Conservation (phyloP, 257 asterid species). For the Nicotiana benthamiana region DNA sequence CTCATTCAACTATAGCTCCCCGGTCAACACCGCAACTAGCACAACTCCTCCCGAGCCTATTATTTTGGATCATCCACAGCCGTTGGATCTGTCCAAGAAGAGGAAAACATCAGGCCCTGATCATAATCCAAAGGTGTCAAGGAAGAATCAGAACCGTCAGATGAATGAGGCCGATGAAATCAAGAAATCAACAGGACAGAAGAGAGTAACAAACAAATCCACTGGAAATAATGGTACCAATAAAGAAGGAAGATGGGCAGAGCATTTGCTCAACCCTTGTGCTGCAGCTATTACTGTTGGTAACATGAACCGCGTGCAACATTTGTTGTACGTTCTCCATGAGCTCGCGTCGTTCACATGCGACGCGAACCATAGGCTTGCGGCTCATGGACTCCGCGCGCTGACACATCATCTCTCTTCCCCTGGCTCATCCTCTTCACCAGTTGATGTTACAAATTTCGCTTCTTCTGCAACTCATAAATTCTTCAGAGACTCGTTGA, state of each 20-base stretch:
- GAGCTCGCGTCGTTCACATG: conserved; percentile 64
- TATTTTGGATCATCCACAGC: conserved; percentile 21
- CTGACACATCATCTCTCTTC: conserved; percentile 51
- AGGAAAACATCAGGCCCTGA: conserved; percentile 37
- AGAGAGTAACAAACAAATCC: conserved; percentile 21
- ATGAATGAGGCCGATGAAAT: conserved; percentile 12
- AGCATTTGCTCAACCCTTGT: conserved; percentile 82
- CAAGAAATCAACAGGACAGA: conserved; percentile 19
- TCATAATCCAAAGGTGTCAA: conserved; percentile 12
- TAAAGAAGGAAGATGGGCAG: conserved; percentile 90
- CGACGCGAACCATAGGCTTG: conserved; percentile 74
- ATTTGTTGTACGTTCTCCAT: conserved; percentile 57
- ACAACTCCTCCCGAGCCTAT: conserved; percentile 23
- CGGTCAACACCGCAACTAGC: conserved; percentile 16
- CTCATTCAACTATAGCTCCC: conserved; percentile 29
- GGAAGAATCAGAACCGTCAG: conserved; percentile 20
- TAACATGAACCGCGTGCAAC: conserved; percentile 61
- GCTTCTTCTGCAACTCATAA: conserved; percentile 46
- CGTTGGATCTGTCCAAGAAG: conserved; percentile 37
- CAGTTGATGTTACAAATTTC: conserved; percentile 24
- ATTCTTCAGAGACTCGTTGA: conserved; percentile 54
- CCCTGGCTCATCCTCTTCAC: conserved; percentile 21
- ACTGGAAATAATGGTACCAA: conserved; percentile 24
- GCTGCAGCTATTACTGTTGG: conserved; percentile 63
- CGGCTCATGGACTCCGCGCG: conserved; percentile 68